Percentiles rank a stretch among this genome's conserved stretches.
Evolutionary conservation across 257 asterid species (phyloP).

Genomic region (Jacaranda mimosifolia): DNA sequence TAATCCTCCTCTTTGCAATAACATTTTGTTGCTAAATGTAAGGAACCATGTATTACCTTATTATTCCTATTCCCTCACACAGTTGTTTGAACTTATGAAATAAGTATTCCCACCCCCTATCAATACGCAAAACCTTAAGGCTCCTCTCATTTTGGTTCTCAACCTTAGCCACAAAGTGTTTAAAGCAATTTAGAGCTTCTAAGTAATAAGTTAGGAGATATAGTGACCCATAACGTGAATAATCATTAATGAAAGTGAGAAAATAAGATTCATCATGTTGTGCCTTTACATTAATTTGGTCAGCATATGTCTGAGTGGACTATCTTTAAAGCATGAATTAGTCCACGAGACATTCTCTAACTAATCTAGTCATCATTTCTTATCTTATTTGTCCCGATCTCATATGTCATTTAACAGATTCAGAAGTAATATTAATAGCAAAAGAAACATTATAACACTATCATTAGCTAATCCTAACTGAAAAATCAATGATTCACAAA

Average conservation of each 20-base stretch:
- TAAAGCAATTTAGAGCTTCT: neutral
- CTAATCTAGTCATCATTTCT: neutral
- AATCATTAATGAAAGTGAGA: neutral
- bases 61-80: neutral
- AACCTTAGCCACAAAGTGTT: neutral
- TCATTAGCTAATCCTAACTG: too few species aligned
- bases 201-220: neutral
- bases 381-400: too few species aligned
- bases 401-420: too few species aligned
- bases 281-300: neutral
- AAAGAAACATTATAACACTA: too few species aligned
- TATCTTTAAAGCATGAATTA: too few species aligned
- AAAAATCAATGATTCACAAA: too few species aligned
- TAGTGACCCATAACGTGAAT: neutral
- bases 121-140: neutral
- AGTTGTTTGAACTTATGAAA: too few species aligned
- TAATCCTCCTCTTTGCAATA: neutral
- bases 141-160: neutral
- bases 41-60: neutral
- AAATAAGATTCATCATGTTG: neutral
- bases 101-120: neutral
- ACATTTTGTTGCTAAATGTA: too few species aligned
- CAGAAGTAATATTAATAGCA: too few species aligned
- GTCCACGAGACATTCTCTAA: neutral
- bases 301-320: neutral